Base-by-base conservation (phyloP, 169 alveolate species). In the Plasmodium sp. region DNA sequence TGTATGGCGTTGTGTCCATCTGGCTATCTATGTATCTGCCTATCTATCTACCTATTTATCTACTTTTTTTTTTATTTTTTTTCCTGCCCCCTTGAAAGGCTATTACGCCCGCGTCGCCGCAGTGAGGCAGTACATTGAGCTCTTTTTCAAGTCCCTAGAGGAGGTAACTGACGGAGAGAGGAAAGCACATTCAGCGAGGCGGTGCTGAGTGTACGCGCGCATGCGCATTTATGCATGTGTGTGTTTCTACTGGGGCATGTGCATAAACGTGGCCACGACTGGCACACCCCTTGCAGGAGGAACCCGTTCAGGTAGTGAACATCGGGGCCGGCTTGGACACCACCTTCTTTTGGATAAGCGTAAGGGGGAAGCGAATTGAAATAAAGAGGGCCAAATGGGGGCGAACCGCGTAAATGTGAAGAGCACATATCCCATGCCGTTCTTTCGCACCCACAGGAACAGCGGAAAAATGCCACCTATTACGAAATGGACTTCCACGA, bases 261-360 rank as follows among this genome's bases (percentile, higher is more conserved):
- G 16, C 39, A 62, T 67, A 67, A 22, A 67, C n/a, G 33, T 9
- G 9, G 18, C 77, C 45, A 81, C 72, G 27, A 58, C 6, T 48
- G 10, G 22, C 6, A 6, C 83, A 33, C 71, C 45, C 62, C 72
- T 82, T 77, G n/a, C 45, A 86, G 96, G 86, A 39, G 41, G 81
- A 86, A 75, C 10, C 39, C 7, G 83, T 93, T 73, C 94, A 86
- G 80, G 62, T 82, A 51, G 94, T 93, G 14, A 86, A 82, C 71
- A 90, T 90, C 27, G 96, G 96, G 7, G 85, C 96, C 43, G 96
- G 96, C 9, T 73, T 93, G 58, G 96, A 93, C 51, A 84, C 96
- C 16, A 93, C 92, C 56, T 93, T 93, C 81, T 93, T 93, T 83
- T 93, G 94, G 93, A 51, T 80, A 74, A 36, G 36, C 54, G 96